phyloP scores from a whole-genome alignment of 208 protist species.

The Crithidia thermophila region DNA sequence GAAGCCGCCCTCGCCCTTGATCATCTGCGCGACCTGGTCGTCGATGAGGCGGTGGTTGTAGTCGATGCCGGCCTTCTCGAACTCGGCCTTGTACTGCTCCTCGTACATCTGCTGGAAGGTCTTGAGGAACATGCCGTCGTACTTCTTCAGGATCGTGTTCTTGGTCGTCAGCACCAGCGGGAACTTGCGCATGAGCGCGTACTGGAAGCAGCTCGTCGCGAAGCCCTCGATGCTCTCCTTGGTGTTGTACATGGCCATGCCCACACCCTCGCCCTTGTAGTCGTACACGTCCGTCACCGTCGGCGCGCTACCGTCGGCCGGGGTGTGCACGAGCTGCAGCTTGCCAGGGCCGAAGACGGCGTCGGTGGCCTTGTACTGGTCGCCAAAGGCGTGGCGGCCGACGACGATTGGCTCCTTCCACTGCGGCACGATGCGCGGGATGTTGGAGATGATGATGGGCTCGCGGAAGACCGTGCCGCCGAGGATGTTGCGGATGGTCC shows the following conservation, averaged over 20 bases:
- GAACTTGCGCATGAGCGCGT: slow-evolving; percentile 90
- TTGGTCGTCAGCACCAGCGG: slow-evolving; percentile 97
- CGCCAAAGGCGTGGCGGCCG: slow-evolving; percentile 96
- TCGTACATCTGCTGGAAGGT: slow-evolving; percentile 97
- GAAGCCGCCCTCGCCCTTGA: slow-evolving; percentile 94
- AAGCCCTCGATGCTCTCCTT: slow-evolving; percentile 96
- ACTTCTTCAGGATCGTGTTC: slow-evolving; percentile 98
- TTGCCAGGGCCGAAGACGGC: slow-evolving; percentile 86
- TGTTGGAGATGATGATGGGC: slow-evolving; percentile 96
- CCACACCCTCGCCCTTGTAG: slow-evolving; percentile 87
- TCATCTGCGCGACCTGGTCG: slow-evolving; percentile 97
- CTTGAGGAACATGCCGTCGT: slow-evolving; percentile 97
- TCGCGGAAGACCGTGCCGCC: slow-evolving; percentile 98
- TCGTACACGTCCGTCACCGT: slow-evolving; percentile 87
- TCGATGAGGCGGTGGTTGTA: slow-evolving; percentile 98
- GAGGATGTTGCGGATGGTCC: slow-evolving; percentile 99
- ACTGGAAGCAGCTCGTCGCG: slow-evolving; percentile 95
- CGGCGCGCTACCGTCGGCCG: slow-evolving; percentile 69
- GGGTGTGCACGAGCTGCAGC: slow-evolving; percentile 94
- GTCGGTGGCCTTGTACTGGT: slow-evolving; percentile 97
- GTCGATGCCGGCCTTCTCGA: slow-evolving; percentile 86
- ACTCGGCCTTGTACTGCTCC: slow-evolving; percentile 82
- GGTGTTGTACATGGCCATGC: slow-evolving; percentile 97
- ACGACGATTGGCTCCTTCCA: slow-evolving; percentile 97
- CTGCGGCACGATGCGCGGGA: slow-evolving; percentile 90